Base-by-base conservation (phyloP, 2,329 filamentous ascomycete genomes). In the Lachnellula occidentalis region DNA sequence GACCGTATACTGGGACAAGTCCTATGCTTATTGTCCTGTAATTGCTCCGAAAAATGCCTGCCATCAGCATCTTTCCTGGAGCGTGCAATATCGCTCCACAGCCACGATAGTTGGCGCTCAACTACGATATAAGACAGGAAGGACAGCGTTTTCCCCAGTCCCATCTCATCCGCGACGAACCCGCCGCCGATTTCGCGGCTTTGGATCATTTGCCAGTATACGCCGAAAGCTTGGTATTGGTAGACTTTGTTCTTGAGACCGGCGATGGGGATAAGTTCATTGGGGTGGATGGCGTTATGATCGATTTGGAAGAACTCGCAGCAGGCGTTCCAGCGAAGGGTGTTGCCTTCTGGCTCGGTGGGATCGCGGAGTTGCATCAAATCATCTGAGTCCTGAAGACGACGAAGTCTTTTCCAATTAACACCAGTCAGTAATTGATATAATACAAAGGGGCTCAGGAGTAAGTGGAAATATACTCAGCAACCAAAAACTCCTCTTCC, bases 131-230 rank as follows among this genome's bases (percentile, higher is more conserved):
- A 66, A 0, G 76, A 72, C 4, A 81, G 64, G 3, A 76, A 72
- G 0, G 74, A 74, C 2, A 80, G 62, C 0, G 78, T 74, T 57
- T 82, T 82, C 0, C 79, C 79, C 70, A 81, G 75, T 0, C 79
- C 79, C 78, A 81, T 81, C 49, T 81, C 78, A 60, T 82, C 79
- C 0, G 77, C 78, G 0, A 82, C 62, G n/a, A 82, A 75, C 43
- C 67, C 73, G 27, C 88, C 87, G 8, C 83, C 76, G 3, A 82
- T 82, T 61, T 88, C 79, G 2, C 61, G 48, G 11, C 55, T 56
- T 34, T 45, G 57, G 15, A 36, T 51, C 58, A 64, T 60, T 43
- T 62, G 61, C 60, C 60, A 64, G 21, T 53, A 64, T 4, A 62
- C 54, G 5, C 50, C 58, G 34, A 60, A 62, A 0, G 55, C 57